Evolutionary conservation across 257 asterid species (phyloP), one percentile per base, ranked within the genome.

Genomic region (Thymus mandschuricus): DNA sequence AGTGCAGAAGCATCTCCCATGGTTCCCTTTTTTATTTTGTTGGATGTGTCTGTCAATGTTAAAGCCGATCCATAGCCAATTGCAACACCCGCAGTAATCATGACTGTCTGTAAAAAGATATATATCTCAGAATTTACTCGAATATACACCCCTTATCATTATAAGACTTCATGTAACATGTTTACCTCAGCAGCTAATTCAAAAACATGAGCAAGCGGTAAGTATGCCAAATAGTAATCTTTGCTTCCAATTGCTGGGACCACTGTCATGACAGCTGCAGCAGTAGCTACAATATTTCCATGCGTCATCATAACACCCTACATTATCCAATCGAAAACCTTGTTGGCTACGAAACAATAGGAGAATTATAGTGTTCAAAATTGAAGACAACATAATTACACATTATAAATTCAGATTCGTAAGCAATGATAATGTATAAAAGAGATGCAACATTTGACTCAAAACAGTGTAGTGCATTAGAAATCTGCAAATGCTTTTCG

Each of bases 231-330:
- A 76, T 88, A 92, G 62, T 81, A 84, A 81, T 92, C 98, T 72
- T 69, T 81, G 70, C 63, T 79, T 79, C 95, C 96, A 67, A 92
- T 73, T 46, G 66, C 51, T 3, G 98, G 98, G 78, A 92, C 80
- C 72, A 90, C 91, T 31, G 88, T 86, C 97, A 84, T 86, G 71
- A 88, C 98, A 45, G 95, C 98, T 78, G 97, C 96, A 50, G 95
- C 87, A 67, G 97, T 90, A 70, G 97, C 90, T 74, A 92, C 96
- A 54, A 87, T 83, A 87, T 90, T 92, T 40, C 95, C 96, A 73
- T 92, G 98, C 56, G 91, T 86, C 84, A 92, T 90, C 98, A 92
- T 90, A 81, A 92, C 98, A 74, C 98, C 98, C 98, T 92, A 74
- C 72, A 78, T 63, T 55, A 80, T 66, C 61, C 69, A 54, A 31